Percentiles rank a stretch among this genome's conserved stretches.
These are phyloP conservation scores for Naganishia vaughanmartiniae DNA, from an alignment of 768 basidiomycete genomes.

Conservation along the genomic window DNA sequence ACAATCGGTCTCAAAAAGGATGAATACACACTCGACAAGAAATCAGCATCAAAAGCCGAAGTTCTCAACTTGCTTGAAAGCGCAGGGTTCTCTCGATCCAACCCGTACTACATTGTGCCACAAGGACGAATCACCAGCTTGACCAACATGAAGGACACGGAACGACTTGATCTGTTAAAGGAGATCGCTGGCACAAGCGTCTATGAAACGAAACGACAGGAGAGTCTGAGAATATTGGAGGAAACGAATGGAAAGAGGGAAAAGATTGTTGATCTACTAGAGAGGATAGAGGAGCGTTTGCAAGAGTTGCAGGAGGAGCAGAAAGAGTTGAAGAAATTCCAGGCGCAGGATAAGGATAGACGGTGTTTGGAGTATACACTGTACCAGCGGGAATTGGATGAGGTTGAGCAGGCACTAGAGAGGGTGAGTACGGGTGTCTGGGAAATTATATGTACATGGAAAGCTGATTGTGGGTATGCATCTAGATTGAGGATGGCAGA, in stretches of 20 bases:
- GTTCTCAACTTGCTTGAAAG: conserved; percentile 95
- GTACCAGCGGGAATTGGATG: conserved; percentile 84
- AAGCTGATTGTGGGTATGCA: background rate
- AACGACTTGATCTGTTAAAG: conserved; percentile 88
- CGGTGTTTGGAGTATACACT: conserved; percentile 92
- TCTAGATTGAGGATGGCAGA: conserved; percentile 62
- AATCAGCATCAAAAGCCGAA: conserved; percentile 91
- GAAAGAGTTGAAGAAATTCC: conserved; percentile 93
- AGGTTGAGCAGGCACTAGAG: conserved; percentile 78
- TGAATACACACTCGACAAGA: conserved; percentile 94
- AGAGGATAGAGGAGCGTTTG: conserved; percentile 85
- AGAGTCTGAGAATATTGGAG: conserved; percentile 93
- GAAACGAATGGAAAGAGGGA: conserved; percentile 82
- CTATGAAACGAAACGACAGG: conserved; percentile 87
- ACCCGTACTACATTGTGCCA: conserved; percentile 98
- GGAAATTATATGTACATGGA: background rate
- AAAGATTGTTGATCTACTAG: conserved; percentile 85
- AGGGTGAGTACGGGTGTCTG: conserved; percentile 59
- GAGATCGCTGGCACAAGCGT: conserved; percentile 98
- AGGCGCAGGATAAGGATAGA: conserved; percentile 84
- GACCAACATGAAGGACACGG: conserved; percentile 94
- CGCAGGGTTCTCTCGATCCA: conserved; percentile 96
- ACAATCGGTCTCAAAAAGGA: conserved; percentile 98
- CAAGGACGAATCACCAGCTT: conserved; percentile 94
- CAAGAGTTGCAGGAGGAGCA: conserved; percentile 95